phyloP scores from a whole-genome alignment of 805 yeast species.

The Kodamaea jinghongensis region DNA sequence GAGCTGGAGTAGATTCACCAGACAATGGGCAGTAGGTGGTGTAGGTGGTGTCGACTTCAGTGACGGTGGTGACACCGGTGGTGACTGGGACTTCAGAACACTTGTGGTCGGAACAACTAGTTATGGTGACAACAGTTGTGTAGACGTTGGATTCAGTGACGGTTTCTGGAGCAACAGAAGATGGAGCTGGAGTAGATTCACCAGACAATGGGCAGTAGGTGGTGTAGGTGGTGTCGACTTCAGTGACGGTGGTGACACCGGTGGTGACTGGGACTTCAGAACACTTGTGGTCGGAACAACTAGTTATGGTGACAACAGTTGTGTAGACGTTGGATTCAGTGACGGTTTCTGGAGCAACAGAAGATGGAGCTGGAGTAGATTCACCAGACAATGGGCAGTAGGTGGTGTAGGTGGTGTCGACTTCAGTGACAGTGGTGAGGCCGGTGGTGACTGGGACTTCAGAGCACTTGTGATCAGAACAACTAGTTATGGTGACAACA shows the following conservation, averaged over 20 bases:
- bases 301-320: constrained; percentile 31
- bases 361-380: constrained; percentile 3
- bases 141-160: constrained; percentile 16
- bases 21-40: constrained; percentile 22
- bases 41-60: constrained; percentile 18
- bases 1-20: too few species aligned
- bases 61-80: constrained; percentile 23
- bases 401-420: constrained; percentile 29
- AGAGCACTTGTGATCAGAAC: constrained; percentile 28
- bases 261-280: constrained; percentile 22
- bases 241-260: constrained; percentile 35
- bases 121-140: constrained; percentile 25
- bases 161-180: constrained; percentile 3
- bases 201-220: constrained; percentile 30
- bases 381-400: constrained; percentile 27
- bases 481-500: constrained; percentile 32
- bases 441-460: constrained; percentile 27
- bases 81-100: constrained; percentile 21
- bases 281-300: constrained; percentile 32
- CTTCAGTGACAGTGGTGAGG: constrained; percentile 33
- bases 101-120: constrained; percentile 26
- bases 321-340: constrained; percentile 19
- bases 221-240: constrained; percentile 28
- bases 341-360: constrained; percentile 4
- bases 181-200: not conserved